Conservation (phyloP, 2,329 filamentous ascomycete species). For the Calonectria montana region DNA sequence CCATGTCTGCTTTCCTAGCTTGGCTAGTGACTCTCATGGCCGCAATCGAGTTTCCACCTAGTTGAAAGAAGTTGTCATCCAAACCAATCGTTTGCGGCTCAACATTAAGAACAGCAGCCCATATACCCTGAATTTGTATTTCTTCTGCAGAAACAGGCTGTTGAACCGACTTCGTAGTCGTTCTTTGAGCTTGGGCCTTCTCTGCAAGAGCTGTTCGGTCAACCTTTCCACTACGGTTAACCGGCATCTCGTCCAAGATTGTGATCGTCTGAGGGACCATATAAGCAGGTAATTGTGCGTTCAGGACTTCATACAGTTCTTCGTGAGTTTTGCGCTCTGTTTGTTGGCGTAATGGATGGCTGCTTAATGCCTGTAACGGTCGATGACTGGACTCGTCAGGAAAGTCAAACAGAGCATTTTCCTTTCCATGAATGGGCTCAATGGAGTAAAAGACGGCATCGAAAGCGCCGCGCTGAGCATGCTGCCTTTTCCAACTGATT, state of each 20-base stretch:
- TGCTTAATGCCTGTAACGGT: not conserved
- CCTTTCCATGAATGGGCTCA: conserved; percentile 30
- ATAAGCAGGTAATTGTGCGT: conserved; percentile 34
- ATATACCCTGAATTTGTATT: not conserved
- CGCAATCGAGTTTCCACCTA: conserved; percentile 61
- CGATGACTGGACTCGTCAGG: conserved; percentile 25
- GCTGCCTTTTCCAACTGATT: conserved; percentile 56
- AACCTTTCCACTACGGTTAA: conserved; percentile 2
- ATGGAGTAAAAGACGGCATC: conserved; percentile 50
- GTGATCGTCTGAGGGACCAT: not conserved
- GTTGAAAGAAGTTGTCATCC: conserved; percentile 60
- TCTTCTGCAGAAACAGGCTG: conserved; percentile 2
- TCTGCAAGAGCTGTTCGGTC: conserved; percentile 15
- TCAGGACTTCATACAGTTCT: not conserved
- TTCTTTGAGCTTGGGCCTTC: conserved; percentile 52
- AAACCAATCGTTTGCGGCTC: conserved; percentile 34
- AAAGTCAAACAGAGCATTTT: conserved; percentile 36
- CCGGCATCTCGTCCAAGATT: not conserved
- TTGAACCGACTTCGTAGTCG: not conserved
- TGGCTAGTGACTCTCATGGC: conserved; percentile 58
- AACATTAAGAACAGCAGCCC: not conserved
- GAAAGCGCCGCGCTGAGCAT: conserved; percentile 36
- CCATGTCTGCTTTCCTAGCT: conserved; percentile 17
- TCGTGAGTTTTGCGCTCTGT: not conserved
- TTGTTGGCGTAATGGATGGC: not conserved